A percentile compares a stretch with the other conserved stretches of the same genome.
These are phyloP conservation scores for Trypanosoma scelopori DNA, from an alignment of 208 protist genomes.

Conservation along the genomic window DNA sequence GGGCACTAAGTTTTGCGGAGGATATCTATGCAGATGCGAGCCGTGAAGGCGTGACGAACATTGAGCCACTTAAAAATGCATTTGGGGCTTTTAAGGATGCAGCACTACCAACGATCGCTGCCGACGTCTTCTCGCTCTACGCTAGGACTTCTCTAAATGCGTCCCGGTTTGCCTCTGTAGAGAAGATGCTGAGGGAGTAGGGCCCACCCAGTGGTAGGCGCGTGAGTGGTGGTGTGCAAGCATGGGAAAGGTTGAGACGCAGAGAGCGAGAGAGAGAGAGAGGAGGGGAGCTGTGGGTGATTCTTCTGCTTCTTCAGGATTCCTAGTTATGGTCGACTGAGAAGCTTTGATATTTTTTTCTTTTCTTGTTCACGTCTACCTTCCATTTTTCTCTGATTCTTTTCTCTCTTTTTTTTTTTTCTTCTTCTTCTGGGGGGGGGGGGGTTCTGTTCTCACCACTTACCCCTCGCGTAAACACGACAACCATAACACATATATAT, in stretches of 20 bases:
- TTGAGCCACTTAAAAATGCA: conserved; percentile 42
- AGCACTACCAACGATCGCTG: conserved; percentile 63
- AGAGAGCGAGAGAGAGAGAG: not conserved
- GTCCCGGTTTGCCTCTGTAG: conserved; percentile 75
- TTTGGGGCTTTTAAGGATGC: conserved; percentile 56
- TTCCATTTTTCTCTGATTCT: conserved; percentile 11
- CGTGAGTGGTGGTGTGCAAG: not conserved
- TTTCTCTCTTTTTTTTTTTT: conserved; percentile 27
- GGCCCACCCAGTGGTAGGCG: not conserved
- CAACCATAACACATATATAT: conserved; percentile 4
- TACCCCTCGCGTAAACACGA: not conserved
- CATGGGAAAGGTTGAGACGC: no score
- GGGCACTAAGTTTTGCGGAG: conserved; percentile 65
- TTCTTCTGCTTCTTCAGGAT: conserved; percentile 18
- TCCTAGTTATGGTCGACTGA: no score
- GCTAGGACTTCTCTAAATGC: conserved; percentile 59
- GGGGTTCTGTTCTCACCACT: not conserved
- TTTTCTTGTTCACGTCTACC: not conserved
- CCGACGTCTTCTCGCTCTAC: conserved; percentile 74
- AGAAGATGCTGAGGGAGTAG: conserved; percentile 72
- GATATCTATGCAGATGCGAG: conserved; percentile 42
- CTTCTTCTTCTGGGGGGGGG: not conserved
- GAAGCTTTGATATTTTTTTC: conserved; percentile 12
- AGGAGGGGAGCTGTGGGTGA: not conserved
- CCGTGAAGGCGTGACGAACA: conserved; percentile 35